Conservation (phyloP, 2,329 filamentous ascomycete species). For the Microsporum audouinii region DNA sequence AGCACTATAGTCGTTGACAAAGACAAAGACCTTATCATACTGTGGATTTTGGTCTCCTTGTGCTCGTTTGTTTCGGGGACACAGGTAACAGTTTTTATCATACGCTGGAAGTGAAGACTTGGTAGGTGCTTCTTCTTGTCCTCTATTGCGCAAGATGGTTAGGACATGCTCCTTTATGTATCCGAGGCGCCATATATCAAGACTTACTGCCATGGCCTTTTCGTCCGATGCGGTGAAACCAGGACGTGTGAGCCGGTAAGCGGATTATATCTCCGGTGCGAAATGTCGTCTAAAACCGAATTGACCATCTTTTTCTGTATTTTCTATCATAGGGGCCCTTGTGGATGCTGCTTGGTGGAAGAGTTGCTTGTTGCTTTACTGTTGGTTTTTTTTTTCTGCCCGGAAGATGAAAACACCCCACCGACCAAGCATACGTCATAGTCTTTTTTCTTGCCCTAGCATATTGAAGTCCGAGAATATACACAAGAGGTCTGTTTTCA, state of each 20-base stretch:
- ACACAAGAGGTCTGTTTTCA: too few species aligned
- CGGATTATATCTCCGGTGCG: constrained; percentile 86
- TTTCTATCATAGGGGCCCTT: background rate
- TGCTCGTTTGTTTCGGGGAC: constrained; percentile 79
- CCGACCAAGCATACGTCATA: too few species aligned
- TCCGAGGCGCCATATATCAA: background rate
- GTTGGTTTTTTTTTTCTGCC: too few species aligned
- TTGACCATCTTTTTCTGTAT: constrained; percentile 47
- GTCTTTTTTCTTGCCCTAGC: too few species aligned
- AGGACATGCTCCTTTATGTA: background rate
- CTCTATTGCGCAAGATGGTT: constrained; percentile 39
- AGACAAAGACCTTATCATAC: constrained; percentile 80
- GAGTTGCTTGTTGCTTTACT: too few species aligned
- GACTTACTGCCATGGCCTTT: constrained; percentile 92
- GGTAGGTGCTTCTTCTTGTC: constrained; percentile 63
- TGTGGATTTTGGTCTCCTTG: constrained; percentile 76
- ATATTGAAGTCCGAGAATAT: too few species aligned
- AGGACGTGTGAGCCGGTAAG: constrained; percentile 83
- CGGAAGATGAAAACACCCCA: too few species aligned
- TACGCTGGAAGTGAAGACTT: constrained; percentile 63
- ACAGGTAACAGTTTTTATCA: constrained; percentile 88
- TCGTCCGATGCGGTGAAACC: constrained; percentile 90
- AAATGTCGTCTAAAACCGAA: constrained; percentile 83
- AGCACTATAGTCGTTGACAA: constrained; percentile 95
- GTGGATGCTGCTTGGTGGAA: too few species aligned